These are phyloP conservation scores for Yamadazyma dendronema DNA, from an alignment of 1,139 yeast genomes.

Conservation along the genomic window DNA sequence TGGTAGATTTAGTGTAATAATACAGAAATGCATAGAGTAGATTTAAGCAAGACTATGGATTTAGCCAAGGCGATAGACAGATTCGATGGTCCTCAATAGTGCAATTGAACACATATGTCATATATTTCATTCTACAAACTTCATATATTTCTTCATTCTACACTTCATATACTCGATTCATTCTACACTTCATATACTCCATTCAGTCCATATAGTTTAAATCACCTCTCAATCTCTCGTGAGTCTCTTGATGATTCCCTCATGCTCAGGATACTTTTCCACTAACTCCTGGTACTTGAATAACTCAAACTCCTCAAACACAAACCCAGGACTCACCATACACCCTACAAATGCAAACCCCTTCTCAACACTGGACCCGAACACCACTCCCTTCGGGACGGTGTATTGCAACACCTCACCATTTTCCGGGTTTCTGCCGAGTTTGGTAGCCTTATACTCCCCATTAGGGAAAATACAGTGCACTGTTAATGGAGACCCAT, in stretches of 20 bases:
- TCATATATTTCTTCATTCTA: too few relatives aligned
- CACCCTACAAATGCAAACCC: constrained; percentile 20
- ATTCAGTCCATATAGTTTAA: too few relatives aligned
- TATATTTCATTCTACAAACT: too few relatives aligned
- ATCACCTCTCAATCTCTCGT: constrained; percentile 6
- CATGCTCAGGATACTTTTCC: constrained; percentile 17
- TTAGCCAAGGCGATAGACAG: too few relatives aligned
- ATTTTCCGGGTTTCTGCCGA: constrained; percentile 15
- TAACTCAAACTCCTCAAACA: constrained; percentile 19
- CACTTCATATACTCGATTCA: too few relatives aligned
- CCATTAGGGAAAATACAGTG: constrained; percentile 19
- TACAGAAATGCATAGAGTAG: too few relatives aligned
- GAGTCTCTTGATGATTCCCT: constrained; percentile 15
- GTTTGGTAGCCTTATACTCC: constrained; percentile 11
- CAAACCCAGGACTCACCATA: constrained; percentile 20
- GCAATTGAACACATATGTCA: too few relatives aligned
- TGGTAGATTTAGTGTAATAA: too few relatives aligned
- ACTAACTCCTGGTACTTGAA: constrained; percentile 15
- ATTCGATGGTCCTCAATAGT: too few relatives aligned
- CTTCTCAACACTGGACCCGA: constrained; percentile 19
- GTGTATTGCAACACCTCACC: constrained; percentile 19
- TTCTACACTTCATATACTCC: too few relatives aligned
- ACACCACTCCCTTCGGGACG: constrained; percentile 19
- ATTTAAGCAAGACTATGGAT: too few relatives aligned
- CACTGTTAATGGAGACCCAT: constrained; percentile 19